phyloP scores from a whole-genome alignment of 345 rosid species.

The Eucalyptus melliodora region DNA sequence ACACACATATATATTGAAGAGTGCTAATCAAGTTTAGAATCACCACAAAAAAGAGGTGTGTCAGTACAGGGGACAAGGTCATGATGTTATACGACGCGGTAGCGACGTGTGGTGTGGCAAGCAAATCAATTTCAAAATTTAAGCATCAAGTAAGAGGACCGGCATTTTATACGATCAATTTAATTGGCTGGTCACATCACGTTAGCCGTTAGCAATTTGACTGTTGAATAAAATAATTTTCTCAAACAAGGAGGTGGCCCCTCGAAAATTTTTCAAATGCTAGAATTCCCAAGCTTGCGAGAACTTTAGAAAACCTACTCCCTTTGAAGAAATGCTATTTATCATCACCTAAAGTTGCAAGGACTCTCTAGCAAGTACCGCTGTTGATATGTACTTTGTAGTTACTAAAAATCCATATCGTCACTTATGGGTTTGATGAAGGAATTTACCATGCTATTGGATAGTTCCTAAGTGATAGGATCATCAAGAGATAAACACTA shows the following conservation, averaged over 20 bases:
- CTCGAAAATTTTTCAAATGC: not conserved
- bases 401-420: not conserved
- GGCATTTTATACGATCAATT: not conserved
- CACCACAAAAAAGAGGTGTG: not conserved
- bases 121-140: not conserved
- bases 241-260: not conserved
- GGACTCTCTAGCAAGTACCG: not conserved
- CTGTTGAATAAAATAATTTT: not conserved
- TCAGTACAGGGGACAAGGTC: not conserved
- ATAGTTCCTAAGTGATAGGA: not conserved
- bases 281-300: not conserved
- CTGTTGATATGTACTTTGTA: not conserved
- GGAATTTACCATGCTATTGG: not conserved
- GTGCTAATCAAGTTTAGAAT: not conserved
- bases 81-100: not conserved
- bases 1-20: not conserved
- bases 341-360: not conserved
- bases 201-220: fast-evolving
- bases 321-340: not conserved
- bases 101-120: not conserved
- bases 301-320: not conserved
- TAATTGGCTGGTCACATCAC: not conserved
- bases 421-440: not conserved
- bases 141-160: not conserved
- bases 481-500: not conserved